Base-by-base conservation (phyloP, 2,329 filamentous ascomycete genomes). In the Xylaria sp. region DNA sequence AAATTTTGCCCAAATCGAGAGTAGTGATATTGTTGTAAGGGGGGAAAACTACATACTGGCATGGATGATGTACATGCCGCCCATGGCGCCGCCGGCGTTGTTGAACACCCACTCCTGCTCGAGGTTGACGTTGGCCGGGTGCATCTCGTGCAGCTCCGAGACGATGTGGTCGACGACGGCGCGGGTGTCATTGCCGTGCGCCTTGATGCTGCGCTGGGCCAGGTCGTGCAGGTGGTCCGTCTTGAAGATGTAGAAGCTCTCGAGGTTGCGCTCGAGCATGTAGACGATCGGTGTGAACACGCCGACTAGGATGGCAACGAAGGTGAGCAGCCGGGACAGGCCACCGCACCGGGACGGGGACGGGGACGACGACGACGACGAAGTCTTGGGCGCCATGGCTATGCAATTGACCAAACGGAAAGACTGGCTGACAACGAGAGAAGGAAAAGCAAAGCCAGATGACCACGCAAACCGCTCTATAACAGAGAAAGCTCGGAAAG, bases 51-150 rank as follows among this genome's bases (percentile, higher is more conserved):
- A 78, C 85, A 71, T 72, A 89, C 88, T 92, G 55, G 91, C 90
- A 70, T 95, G 91, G 66, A 95, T 87, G 61, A 95, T 87, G 72
- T 91, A 92, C 91, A 95, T 94, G 67, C 83, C 89, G 51, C 91
- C 91, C 91, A 95, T 96, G 48, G 91, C 91, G 60, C 91, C 91
- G 48, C 91, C 91, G 47, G 91, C 91, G 68, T 95, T 95, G 80
- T 95, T 96, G 67, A 96, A 93, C 42, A 95, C 80, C 91, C 91
- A 96, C 72, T 93, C 88, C 75, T 93, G 85, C 54, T 88, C 76
- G 50, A 83, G 70, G 75, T 89, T 91, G 68, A 93, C 68, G 72
- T 90, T 76, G 45, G 66, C 64, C 46, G 74, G 70, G 69, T 75
- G 64, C 65, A 79, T 81, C 63, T 76, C 75, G 63, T 78, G 76